Evolutionary conservation across 345 rosid species (phyloP).

Genomic region (Abelmoschus esculentus): DNA sequence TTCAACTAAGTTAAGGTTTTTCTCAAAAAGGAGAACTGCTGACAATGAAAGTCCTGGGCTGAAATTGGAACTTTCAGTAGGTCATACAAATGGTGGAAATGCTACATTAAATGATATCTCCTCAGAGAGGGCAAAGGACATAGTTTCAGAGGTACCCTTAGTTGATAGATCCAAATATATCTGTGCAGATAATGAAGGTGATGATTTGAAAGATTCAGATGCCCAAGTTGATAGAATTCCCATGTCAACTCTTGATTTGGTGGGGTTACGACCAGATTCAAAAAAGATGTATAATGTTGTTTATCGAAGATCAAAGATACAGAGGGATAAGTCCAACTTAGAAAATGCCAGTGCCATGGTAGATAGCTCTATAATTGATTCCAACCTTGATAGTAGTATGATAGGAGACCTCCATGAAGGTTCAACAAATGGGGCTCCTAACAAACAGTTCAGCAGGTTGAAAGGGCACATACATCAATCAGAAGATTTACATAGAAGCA

Average conservation of each 20-base stretch:
- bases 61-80: conserved; percentile 22
- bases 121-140: conserved; percentile 25
- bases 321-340: conserved; percentile 34
- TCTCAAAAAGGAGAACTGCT: conserved; percentile 28
- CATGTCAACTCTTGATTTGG: conserved; percentile 23
- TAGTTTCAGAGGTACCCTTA: conserved; percentile 25
- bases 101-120: conserved; percentile 25
- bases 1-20: conserved; percentile 41
- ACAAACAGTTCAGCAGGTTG: conserved; percentile 28
- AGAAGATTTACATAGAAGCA: conserved; percentile 22
- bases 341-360: conserved; percentile 30
- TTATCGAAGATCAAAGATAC: conserved; percentile 64
- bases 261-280: conserved; percentile 29
- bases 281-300: conserved; percentile 69
- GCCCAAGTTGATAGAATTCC: conserved; percentile 26
- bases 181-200: conserved; percentile 22
- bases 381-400: conserved; percentile 26
- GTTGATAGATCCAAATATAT: conserved; percentile 19
- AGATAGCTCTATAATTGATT: conserved; percentile 39
- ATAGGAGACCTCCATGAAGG: conserved; percentile 33
- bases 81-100: conserved; percentile 25
- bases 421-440: conserved; percentile 27
- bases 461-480: conserved; percentile 31
- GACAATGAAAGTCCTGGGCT: conserved; percentile 33
- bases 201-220: conserved; percentile 28